Base-by-base conservation (phyloP, 768 basidiomycete genomes). In the Mycena maculata region DNA sequence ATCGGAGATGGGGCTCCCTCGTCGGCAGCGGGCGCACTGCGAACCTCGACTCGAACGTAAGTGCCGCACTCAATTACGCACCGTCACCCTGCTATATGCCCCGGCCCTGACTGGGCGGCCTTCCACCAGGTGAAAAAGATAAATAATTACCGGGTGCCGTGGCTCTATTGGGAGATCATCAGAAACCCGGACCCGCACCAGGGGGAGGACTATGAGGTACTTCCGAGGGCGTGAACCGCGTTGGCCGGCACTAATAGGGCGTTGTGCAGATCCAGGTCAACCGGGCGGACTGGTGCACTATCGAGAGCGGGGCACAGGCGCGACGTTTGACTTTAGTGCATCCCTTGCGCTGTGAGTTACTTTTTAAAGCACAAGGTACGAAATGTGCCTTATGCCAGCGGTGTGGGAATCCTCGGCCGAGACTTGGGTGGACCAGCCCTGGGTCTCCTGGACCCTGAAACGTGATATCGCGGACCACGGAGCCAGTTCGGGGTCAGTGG, bases 141-240 rank as follows among this genome's bases (percentile, higher is more conserved):
- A 69, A 76, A 76, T 44, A 77, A 72, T 31, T 77, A 77, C 22
- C 78, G 79, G 59, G 74, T 82, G 20, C 74, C 80, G 10, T 80
- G 78, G 79, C 52, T 81, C n/a, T 81, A 81, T 65, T 81, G 81
- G 79, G 74, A 82, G 64, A 74, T 79, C 27, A 67, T 82, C 48
- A 80, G 75, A 36, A 79, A 81, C 62, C 57, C 73, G 8, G 80
- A 80, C 53, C 78, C 79, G 12, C 78, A 80, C 58, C 73, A 79
- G 60, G 63, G 76, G 57, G 36, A 74, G 61, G 75, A 75, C 44
- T 75, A 74, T 44, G 73, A 68, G 73, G 74, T 72, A 60, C 27
- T 57, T 39, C 4, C 22, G 16, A 1, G 7, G n/a, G n/a, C n/a
- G n/a, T n/a, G n/a, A n/a, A n/a, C 44, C 28, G 36, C 6, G 28